Conservation (phyloP, 768 basidiomycete species). For the Boletus bicolor region DNA sequence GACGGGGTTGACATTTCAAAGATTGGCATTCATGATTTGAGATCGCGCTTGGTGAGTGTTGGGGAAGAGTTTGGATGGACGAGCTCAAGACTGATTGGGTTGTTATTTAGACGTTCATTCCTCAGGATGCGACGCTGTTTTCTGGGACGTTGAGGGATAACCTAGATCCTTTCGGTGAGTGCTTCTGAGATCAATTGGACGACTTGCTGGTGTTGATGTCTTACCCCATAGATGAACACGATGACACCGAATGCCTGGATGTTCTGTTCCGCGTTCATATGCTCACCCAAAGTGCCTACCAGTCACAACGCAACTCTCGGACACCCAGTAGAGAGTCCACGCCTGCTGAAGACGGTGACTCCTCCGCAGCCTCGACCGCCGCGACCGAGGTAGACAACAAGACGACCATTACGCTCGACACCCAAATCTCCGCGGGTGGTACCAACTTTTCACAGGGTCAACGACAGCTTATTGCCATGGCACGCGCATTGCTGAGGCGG, state of each 20-base stretch:
- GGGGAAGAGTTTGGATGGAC: conserved; percentile 1
- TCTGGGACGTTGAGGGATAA: conserved; percentile 77
- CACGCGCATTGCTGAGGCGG: conserved; percentile 68
- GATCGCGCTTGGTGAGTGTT: conserved; percentile 61
- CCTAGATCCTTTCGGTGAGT: conserved; percentile 64
- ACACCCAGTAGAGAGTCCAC: conserved; percentile 45
- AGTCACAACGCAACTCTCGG: conserved; percentile 51
- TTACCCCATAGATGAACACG: conserved; percentile 56
- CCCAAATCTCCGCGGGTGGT: conserved; percentile 81
- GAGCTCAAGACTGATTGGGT: background rate
- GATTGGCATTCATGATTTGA: conserved; percentile 80
- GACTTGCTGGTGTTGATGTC: background rate
- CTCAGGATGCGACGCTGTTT: conserved; percentile 74
- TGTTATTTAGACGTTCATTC: conserved; percentile 64
- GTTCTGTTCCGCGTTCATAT: conserved; percentile 81
- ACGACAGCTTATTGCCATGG: conserved; percentile 84
- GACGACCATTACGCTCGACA: conserved; percentile 62
- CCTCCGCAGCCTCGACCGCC: conserved; percentile 39
- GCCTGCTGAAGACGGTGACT: conserved; percentile 38
- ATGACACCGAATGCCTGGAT: conserved; percentile 76
- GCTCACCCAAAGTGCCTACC: conserved; percentile 47
- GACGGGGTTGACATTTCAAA: conserved; percentile 87
- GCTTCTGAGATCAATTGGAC: background rate
- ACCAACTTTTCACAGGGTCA: conserved; percentile 93
- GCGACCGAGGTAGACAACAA: conserved; percentile 56